Evolutionary conservation across 176 grass and related monocot genomes (phyloP), one percentile per base, ranked within the genome.

Genomic region (Oropetium thomaeum): DNA sequence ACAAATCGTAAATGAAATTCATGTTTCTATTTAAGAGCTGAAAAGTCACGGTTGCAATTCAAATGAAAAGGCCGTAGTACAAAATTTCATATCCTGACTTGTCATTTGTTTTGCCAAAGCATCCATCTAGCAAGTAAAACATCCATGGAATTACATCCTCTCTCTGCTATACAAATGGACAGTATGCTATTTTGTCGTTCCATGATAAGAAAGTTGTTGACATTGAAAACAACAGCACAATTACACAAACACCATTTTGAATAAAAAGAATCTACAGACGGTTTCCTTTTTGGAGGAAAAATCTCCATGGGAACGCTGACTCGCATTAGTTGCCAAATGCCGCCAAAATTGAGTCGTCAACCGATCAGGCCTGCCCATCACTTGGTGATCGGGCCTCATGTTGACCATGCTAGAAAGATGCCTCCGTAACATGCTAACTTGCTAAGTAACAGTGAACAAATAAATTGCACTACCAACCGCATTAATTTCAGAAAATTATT

Each of bases 321-420:
- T 54, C 26, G 59, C 53, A 74, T 68, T 74, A 65, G 55, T 27
- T 47, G 30, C 30, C 44, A 74, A 83, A 79, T 54, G 44, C 74
- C 80, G 61, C 5, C 75, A 83, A 83, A 79, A 83, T 70, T 88
- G 70, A 79, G 63, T 71, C 19, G 58, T 78, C 74, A 71, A 71
- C 67, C 27, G 35, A 77, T 32, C 23, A 44, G 61, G 39, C 57
- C 23, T 57, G 23, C 4, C 65, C 43, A 69, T 78, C 53, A 20
- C 75, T 75, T 88, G 75, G 76, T 62, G 72, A 57, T 55, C 54
- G 69, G 59, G 43, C 67, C 71, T 30, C 31, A 73, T 68, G 72
- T 82, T 62, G 34, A 60, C 22, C 42, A 69, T 53, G 54, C 65
- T 58, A 38, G 13, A 73, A 84, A 72, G 71, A 64, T 71, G 73